These are phyloP conservation scores for Syzygium malaccense DNA, from an alignment of 441 rosid species.

Conservation along the genomic window DNA sequence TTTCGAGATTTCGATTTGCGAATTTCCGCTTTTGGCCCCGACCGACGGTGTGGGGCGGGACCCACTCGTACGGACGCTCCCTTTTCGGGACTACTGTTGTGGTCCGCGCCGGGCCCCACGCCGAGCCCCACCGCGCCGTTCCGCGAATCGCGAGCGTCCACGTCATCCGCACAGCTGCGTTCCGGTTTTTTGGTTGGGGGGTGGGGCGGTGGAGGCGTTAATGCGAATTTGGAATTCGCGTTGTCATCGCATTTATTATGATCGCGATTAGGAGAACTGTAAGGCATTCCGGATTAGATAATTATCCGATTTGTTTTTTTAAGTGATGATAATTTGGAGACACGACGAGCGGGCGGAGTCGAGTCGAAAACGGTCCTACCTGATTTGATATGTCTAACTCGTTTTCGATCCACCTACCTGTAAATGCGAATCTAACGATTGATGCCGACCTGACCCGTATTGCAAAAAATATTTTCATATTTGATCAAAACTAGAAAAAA, in stretches of 20 bases:
- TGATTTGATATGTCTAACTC: no score
- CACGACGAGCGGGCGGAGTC: no score
- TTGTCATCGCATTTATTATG: not conserved
- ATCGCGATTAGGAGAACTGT: not conserved
- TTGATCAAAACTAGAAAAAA: no score
- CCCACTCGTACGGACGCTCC: not conserved
- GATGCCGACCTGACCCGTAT: no score
- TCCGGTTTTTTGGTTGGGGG: no score
- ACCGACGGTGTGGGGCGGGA: not conserved
- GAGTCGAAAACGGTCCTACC: no score
- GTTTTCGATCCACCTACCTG: no score
- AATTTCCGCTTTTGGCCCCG: not conserved
- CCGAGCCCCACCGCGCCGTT: not conserved
- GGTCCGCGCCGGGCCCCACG: not conserved
- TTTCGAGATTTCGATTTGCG: not conserved
- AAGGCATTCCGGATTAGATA: not conserved
- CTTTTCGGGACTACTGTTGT: not conserved
- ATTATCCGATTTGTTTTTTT: not conserved
- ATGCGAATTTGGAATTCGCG: not conserved
- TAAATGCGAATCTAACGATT: no score
- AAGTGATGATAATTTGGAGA: not conserved
- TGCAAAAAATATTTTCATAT: no score
- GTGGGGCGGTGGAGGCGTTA: not conserved
- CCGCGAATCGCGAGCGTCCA: not conserved
- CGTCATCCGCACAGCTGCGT: not conserved